Evolutionary conservation across 805 yeast genomes (phyloP).

Genomic region (Ogataea corticis): DNA sequence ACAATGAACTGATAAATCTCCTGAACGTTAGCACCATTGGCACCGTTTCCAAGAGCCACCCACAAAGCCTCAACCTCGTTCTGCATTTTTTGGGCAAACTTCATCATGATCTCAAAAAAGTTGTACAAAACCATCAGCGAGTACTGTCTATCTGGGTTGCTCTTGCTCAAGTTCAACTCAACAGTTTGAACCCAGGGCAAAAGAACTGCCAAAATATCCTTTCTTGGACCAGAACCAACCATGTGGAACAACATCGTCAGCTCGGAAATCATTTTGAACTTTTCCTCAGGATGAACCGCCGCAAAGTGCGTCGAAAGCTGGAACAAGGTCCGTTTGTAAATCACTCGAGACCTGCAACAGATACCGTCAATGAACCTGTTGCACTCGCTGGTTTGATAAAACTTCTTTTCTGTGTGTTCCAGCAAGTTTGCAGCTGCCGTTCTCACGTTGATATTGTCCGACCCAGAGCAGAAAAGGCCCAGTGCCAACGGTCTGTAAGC

Average conservation of each 20-base stretch:
- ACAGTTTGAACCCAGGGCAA: constrained; percentile 93
- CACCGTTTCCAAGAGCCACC: constrained; percentile 87
- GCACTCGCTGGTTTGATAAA: constrained; percentile 54
- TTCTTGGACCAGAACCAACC: constrained; percentile 58
- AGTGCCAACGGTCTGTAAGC: constrained; percentile 72
- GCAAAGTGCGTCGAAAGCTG: constrained; percentile 79
- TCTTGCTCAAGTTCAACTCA: constrained; percentile 47
- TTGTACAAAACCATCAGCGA: constrained; percentile 75
- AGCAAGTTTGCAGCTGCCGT: constrained; percentile 71
- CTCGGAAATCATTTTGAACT: constrained; percentile 66
- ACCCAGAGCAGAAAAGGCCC: constrained; percentile 77
- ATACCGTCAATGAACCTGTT: constrained; percentile 67
- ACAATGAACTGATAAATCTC: constrained; percentile 72
- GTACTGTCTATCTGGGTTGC: constrained; percentile 38
- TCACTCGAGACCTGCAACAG: constrained; percentile 73
- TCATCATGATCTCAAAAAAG: constrained; percentile 80
- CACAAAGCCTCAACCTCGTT: constrained; percentile 92
- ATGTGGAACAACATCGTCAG: constrained; percentile 67
- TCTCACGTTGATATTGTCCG: constrained; percentile 66
- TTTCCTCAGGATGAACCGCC: constrained; percentile 54
- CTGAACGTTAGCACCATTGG: constrained; percentile 65
- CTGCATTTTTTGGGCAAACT: constrained; percentile 69
- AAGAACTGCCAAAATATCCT: constrained; percentile 77
- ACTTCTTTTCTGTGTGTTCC: constrained; percentile 59
- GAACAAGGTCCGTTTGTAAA: constrained; percentile 83